Evolutionary conservation across 2,329 filamentous ascomycete genomes (phyloP).

Genomic region (Aspergillus aculeatinus): DNA sequence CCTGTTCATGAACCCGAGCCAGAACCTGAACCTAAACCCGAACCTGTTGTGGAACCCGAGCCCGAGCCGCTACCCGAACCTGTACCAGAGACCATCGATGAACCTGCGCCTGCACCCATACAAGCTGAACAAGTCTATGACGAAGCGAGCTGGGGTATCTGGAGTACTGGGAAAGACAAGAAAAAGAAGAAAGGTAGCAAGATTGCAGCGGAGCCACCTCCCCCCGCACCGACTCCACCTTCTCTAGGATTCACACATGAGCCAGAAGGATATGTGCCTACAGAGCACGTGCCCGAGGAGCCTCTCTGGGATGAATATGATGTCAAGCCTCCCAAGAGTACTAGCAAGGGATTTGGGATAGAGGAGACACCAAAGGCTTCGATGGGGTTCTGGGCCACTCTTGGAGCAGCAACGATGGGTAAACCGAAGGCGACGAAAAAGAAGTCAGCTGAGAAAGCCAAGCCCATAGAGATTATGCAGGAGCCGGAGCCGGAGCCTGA

Average conservation of each 20-base stretch:
- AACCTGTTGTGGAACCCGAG: slow-evolving; percentile 27
- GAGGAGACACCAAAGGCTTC: slow-evolving; percentile 41
- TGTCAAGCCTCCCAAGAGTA: slow-evolving; percentile 37
- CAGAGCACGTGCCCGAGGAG: slow-evolving; percentile 36
- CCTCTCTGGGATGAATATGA: slow-evolving; percentile 39
- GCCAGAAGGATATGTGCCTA: slow-evolving; percentile 24
- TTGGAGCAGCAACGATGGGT: slow-evolving; percentile 39
- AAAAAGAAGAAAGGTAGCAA: slow-evolving; percentile 52
- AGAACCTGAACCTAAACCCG: slow-evolving; percentile 18
- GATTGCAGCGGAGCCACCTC: slow-evolving; percentile 44
- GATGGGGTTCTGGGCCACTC: slow-evolving; percentile 47
- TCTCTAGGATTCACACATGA: slow-evolving; percentile 46
- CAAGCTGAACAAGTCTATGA: slow-evolving; percentile 23
- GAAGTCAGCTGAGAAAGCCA: slow-evolving; percentile 48
- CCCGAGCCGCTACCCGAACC: slow-evolving; percentile 20
- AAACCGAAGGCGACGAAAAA: slow-evolving; percentile 46
- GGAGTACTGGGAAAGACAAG: slow-evolving; percentile 45
- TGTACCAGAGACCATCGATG: slow-evolving; percentile 22
- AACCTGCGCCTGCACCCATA: slow-evolving; percentile 23
- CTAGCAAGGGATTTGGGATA: slow-evolving; percentile 34
- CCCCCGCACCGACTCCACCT: slow-evolving; percentile 50
- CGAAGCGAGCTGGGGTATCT: slow-evolving; percentile 35
- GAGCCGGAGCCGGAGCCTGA: slow-evolving; percentile 20
- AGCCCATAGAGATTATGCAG: slow-evolving; percentile 31
- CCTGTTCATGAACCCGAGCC: slow-evolving; percentile 19